These are phyloP conservation scores for Leptographium wingfieldii DNA, from an alignment of 2,329 filamentous ascomycete genomes.

Conservation along the genomic window DNA sequence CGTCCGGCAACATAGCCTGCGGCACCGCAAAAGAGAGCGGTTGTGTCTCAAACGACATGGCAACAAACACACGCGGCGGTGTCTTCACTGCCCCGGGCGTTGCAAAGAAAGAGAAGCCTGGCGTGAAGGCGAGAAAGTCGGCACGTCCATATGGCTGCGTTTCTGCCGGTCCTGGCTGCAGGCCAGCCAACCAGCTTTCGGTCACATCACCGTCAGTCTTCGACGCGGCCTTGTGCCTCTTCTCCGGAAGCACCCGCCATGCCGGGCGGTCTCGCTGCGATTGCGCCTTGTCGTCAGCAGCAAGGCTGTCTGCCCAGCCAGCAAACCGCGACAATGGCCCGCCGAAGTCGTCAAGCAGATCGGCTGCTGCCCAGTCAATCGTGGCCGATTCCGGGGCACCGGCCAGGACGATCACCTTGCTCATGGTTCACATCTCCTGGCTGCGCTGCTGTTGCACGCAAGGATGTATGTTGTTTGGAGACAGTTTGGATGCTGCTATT, in stretches of 20 bases:
- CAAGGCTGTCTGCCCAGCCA: background rate
- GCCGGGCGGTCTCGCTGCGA: background rate
- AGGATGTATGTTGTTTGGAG: too few relatives aligned
- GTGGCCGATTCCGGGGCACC: slow-evolving; percentile 46
- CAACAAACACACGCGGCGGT: background rate
- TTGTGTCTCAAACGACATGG: slow-evolving; percentile 34
- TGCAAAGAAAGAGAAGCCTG: background rate
- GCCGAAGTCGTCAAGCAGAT: slow-evolving; percentile 36
- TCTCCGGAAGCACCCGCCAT: background rate
- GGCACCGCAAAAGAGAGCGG: slow-evolving; percentile 23
- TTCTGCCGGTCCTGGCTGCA: background rate
- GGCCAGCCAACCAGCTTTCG: background rate
- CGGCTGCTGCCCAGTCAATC: slow-evolving; percentile 40
- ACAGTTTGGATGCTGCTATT: too few relatives aligned
- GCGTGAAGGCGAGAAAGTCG: background rate
- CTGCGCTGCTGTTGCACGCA: too few relatives aligned
- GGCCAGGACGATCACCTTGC: slow-evolving; percentile 20
- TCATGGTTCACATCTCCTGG: slow-evolving; percentile 8
- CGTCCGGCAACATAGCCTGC: slow-evolving; percentile 19
- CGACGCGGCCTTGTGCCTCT: background rate
- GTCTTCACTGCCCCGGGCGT: background rate
- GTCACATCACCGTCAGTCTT: background rate
- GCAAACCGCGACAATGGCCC: slow-evolving; percentile 22
- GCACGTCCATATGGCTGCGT: background rate
- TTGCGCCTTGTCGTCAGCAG: background rate